Base-by-base conservation (phyloP, 1,139 yeast species). In the Yamadazyma diddensiae region DNA sequence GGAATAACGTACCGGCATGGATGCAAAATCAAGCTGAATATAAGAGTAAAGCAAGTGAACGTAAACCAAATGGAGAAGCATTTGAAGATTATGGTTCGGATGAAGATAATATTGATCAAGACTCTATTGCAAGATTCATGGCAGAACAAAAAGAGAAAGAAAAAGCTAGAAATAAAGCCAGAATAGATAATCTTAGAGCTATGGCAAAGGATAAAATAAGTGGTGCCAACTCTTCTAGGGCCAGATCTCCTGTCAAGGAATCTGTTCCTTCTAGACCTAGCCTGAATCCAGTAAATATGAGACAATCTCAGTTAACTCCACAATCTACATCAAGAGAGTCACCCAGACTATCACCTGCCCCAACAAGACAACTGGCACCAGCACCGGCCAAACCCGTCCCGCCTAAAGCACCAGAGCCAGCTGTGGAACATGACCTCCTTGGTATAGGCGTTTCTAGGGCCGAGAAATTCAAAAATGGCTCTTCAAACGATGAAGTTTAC, bases 1-100 rank as follows among this genome's bases (percentile, higher is more conserved):
- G 53, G 30, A 68, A 68, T 34, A 73, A 73, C 11, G 59, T 72
- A 39, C 95, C 95, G 0, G 79, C 82, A 3, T 86, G 95, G 95
- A 82, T 86, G 92, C 70, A 66, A 37, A 71, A 75, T 41, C 80
- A 73, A 48, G 68, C 59, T 28, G 65, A 52, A 47, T 72, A 76
- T 50, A 74, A 70, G 36, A 46, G 50, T n/a, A 60, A 58, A 24
- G 71, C 71, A 3, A 30, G 54, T 1, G 70, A 68, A 32, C 62
- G 66, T 24, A 61, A 54, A 36, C 45, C 45, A 22, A 54, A 58
- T 9, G 73, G 71, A 2, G 67, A 52, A 3, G 49, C 51, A 7
- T 49, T 40, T 28, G 63, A 57, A 15, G 73, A 68, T 31, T 64
- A 65, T 42, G 79, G 73, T 3, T 53, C 63, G 1, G 73, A 66